Percentiles rank a stretch among this genome's conserved stretches.
These are phyloP conservation scores for Torulaspora globosa DNA, from an alignment of 1,139 yeast species.

Conservation along the genomic window DNA sequence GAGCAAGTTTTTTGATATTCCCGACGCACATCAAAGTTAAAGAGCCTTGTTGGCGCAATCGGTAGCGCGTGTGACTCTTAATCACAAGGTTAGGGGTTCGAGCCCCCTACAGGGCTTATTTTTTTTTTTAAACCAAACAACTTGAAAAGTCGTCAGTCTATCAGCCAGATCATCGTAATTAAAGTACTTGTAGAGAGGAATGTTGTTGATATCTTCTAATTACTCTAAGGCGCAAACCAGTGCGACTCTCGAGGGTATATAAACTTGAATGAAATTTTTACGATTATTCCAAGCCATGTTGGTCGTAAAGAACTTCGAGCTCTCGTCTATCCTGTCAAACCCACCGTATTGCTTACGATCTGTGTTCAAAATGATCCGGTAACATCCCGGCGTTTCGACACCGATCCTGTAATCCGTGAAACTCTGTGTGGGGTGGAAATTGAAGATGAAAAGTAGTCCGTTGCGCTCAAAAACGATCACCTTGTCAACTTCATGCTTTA, in stretches of 20 bases:
- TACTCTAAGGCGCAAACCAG: conserved; percentile 53
- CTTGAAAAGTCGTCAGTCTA: not conserved
- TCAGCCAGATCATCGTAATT: not conserved
- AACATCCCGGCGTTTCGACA: conserved; percentile 72
- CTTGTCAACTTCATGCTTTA: conserved; percentile 85
- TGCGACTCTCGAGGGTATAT: conserved; percentile 80
- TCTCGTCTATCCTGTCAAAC: conserved; percentile 64
- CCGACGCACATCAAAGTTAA: conserved; percentile 8
- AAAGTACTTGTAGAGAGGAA: too few relatives aligned
- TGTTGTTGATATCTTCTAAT: not conserved
- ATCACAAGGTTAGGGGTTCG: conserved; percentile 32
- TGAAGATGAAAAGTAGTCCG: conserved; percentile 78
- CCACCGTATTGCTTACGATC: conserved; percentile 78
- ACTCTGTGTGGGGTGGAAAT: conserved; percentile 82
- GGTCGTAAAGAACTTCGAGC: conserved; percentile 59
- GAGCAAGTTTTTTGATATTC: too few relatives aligned
- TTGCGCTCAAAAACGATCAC: conserved; percentile 85
- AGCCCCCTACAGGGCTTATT: conserved; percentile 31
- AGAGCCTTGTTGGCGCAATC: conserved; percentile 46
- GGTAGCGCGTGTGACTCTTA: conserved; percentile 43
- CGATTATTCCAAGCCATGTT: conserved; percentile 79
- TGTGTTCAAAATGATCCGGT: conserved; percentile 68
- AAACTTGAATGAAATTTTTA: conserved; percentile 69
- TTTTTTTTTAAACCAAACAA: conserved; percentile 8
- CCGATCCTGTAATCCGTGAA: conserved; percentile 87